Base-by-base conservation (phyloP, 2,329 filamentous ascomycete species). In the Fusarium sublunatum region DNA sequence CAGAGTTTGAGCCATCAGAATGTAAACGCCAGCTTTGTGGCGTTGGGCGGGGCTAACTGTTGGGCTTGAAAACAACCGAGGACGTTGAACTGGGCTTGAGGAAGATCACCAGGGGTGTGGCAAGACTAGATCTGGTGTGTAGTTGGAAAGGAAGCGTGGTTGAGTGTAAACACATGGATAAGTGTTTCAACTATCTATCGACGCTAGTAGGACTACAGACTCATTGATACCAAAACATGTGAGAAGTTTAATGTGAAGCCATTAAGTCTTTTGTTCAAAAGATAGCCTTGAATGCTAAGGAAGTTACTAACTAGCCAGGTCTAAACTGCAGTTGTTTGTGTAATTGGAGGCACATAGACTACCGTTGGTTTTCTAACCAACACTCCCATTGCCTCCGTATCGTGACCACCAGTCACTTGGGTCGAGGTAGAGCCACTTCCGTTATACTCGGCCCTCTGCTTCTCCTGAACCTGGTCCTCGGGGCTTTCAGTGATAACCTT, bases 401-500 rank as follows among this genome's bases (percentile, higher is more conserved):
- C 31, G 8, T 25, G 28, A 2, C n/a, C 9, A 12, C 19, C 28
- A 22, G 38, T 38, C 6, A 22, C 19, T 7, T 39, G 46, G 5
- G 47, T 22, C 3, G 32, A 43, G 10, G 13, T 25, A 7, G 59
- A 49, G 5, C 34, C 38, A 35, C 19, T 44, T 4, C 42, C 22
- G 3, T 31, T 29, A n/a, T 25, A 39, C 25, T 39, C 36, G 5
- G 40, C 15, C 2, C 3, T 32, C 15, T 54, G 24, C 26, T 58
- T 58, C 43, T 64, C 63, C 7, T 45, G 40, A 6, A 54, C 19
- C 8, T 36, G 46, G 15, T 56, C 56, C 8, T 48, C 39, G 5
- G 47, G n/a, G 6, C 36, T 44, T 26, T 67, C 60, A 22, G 44
- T 19, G 9, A 70, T 40, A 6, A 70, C 59, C 29, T 69, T 54